Percentiles rank a stretch among this genome's conserved stretches.
These are phyloP conservation scores for Nakazawaea wickerhamii DNA, from an alignment of 805 yeast species.

Conservation along the genomic window DNA sequence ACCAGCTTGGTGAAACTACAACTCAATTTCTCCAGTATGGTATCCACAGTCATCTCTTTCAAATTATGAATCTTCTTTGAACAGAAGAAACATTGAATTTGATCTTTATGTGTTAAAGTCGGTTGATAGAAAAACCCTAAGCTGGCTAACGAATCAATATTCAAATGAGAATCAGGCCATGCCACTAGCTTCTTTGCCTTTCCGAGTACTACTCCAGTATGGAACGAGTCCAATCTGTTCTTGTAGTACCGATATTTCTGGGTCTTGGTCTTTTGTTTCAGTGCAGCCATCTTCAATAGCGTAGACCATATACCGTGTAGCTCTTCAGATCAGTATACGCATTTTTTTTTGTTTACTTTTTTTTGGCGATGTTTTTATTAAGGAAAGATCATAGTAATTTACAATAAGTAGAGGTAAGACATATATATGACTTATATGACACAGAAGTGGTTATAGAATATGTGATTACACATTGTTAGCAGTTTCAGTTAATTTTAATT, in stretches of 20 bases:
- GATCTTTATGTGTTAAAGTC: slow-evolving; percentile 7
- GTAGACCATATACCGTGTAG: neutral
- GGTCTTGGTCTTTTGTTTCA: neutral
- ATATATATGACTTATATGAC: too few species aligned
- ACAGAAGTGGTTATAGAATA: too few species aligned
- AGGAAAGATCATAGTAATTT: too few species aligned
- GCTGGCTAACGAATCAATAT: slow-evolving; percentile 2
- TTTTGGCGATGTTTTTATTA: neutral
- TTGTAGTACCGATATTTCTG: neutral
- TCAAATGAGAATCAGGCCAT: slow-evolving; percentile 4
- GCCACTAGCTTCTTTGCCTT: slow-evolving; percentile 4
- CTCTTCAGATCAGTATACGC: neutral
- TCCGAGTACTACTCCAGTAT: slow-evolving; percentile 5
- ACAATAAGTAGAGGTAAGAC: too few species aligned
- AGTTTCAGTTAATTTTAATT: too few species aligned
- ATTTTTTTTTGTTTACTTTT: slow-evolving; percentile 3
- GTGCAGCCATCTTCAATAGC: neutral
- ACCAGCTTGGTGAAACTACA: slow-evolving; percentile 2
- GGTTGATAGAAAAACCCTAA: slow-evolving; percentile 10
- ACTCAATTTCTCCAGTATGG: neutral
- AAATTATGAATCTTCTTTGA: slow-evolving; percentile 3
- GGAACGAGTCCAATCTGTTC: slow-evolving; percentile 4
- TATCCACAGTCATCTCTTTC: neutral
- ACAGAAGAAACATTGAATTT: slow-evolving; percentile 8
- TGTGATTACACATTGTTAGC: too few species aligned